Conservation (phyloP, 1,139 yeast genomes). For the Geotrichum europaeum region DNA sequence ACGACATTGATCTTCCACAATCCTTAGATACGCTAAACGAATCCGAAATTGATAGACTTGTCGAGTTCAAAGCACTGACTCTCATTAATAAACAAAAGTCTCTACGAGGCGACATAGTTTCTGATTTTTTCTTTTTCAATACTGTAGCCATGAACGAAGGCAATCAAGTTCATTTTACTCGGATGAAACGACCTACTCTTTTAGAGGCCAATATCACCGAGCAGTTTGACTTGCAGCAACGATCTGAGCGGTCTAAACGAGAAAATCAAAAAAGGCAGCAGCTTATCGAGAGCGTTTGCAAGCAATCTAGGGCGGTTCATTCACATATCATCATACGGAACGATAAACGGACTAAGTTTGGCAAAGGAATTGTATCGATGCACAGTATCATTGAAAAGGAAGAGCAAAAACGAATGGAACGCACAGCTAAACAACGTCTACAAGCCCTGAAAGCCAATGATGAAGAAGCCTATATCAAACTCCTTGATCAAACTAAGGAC, state of each 20-base stretch:
- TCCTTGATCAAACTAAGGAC: slow-evolving; percentile 94
- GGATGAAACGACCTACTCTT: slow-evolving; percentile 59
- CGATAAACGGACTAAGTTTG: slow-evolving; percentile 23
- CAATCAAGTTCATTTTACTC: slow-evolving; percentile 36
- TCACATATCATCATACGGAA: not conserved
- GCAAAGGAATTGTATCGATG: slow-evolving; percentile 45
- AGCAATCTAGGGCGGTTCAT: slow-evolving; percentile 5
- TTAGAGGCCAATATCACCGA: slow-evolving; percentile 58
- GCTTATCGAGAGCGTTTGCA: slow-evolving; percentile 2
- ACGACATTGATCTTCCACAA: not conserved
- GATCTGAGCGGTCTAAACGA: slow-evolving; percentile 36
- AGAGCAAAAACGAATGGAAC: slow-evolving; percentile 78
- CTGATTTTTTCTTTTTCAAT: slow-evolving; percentile 50
- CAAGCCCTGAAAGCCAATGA: slow-evolving; percentile 97
- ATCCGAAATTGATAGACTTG: slow-evolving; percentile 33
- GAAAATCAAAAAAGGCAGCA: slow-evolving; percentile 13
- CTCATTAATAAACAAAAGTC: slow-evolving; percentile 76
- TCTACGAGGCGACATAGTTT: slow-evolving; percentile 63
- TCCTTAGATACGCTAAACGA: slow-evolving; percentile 20
- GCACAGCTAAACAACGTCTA: slow-evolving; percentile 93
- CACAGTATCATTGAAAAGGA: slow-evolving; percentile 79
- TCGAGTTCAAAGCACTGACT: slow-evolving; percentile 74
- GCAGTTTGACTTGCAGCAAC: slow-evolving; percentile 53
- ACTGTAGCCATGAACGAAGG: slow-evolving; percentile 36
- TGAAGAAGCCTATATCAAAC: slow-evolving; percentile 93